A percentile compares a stretch with the other conserved stretches of the same genome.
These are phyloP conservation scores for Plasmopara halstedii DNA, from an alignment of 352 stramenopile genomes.

Conservation along the genomic window DNA sequence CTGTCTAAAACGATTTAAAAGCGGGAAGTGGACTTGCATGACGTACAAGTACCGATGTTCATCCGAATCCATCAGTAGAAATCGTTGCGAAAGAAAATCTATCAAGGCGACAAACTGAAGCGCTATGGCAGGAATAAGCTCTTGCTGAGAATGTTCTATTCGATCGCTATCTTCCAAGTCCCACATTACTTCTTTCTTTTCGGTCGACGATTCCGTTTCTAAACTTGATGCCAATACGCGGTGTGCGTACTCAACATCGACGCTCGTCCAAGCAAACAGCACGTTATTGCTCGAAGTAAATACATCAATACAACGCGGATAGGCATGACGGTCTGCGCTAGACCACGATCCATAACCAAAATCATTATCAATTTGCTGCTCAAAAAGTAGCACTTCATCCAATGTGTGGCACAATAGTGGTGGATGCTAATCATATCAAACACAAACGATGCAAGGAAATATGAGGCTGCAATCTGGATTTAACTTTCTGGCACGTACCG, in stretches of 20 bases:
- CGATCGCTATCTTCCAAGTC: constrained; percentile 8
- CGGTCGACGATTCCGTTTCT: constrained; percentile 1
- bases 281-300: constrained; percentile 40
- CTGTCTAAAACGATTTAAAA: constrained; percentile 34
- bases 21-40: constrained; percentile 50
- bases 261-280: constrained; percentile 62
- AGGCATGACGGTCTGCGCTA: constrained; percentile 23
- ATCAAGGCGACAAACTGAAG: constrained; percentile 41
- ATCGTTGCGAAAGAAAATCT: constrained; percentile 61
- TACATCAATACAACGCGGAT: constrained; percentile 54
- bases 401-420: constrained; percentile 59
- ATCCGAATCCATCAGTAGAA: constrained; percentile 51
- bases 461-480: neutral
- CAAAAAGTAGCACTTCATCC: constrained; percentile 71
- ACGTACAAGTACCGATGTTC: constrained; percentile 75
- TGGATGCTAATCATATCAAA: constrained; percentile 18
- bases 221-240: constrained; percentile 25
- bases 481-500: constrained; percentile 14
- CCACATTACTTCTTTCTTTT: constrained; percentile 15
- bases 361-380: constrained; percentile 51
- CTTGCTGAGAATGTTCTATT: constrained; percentile 3
- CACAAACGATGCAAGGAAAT: neutral
- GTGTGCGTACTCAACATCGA: constrained; percentile 48
- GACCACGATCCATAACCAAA: constrained; percentile 55
- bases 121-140: constrained; percentile 20